Conservation (phyloP, 768 basidiomycete species). For the Podaxis mareebaensis region DNA sequence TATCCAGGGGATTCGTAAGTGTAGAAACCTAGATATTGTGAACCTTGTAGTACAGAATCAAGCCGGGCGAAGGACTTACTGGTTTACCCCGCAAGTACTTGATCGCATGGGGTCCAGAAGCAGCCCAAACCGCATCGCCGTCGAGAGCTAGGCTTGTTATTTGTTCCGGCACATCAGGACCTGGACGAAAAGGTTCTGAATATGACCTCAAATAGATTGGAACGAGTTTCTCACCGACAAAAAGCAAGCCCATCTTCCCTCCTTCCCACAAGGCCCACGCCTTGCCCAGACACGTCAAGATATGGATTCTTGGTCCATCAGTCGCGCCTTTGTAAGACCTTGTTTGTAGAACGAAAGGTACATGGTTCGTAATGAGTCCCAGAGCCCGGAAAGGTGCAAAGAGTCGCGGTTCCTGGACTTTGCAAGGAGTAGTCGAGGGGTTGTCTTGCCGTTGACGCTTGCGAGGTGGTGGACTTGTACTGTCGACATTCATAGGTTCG, state of each 20-base stretch:
- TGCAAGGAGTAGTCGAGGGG: conserved; percentile 19
- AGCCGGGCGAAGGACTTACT: conserved; percentile 36
- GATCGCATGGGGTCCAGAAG: conserved; percentile 65
- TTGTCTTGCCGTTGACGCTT: conserved; percentile 48
- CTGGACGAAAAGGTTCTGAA: conserved; percentile 39
- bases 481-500: conserved; percentile 11
- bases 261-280: conserved; percentile 98
- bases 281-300: conserved; percentile 84
- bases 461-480: conserved; percentile 42
- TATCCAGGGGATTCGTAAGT: conserved; percentile 64
- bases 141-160: conserved; percentile 82
- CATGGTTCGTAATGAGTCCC: conserved; percentile 89
- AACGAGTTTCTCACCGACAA: conserved; percentile 74
- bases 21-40: conserved; percentile 47
- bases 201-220: background rate
- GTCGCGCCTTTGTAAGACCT: conserved; percentile 83
- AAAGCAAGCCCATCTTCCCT: conserved; percentile 86
- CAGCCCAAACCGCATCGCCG: conserved; percentile 83
- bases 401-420: conserved; percentile 46
- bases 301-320: conserved; percentile 78
- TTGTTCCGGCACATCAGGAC: conserved; percentile 74
- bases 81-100: conserved; percentile 91
- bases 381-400: conserved; percentile 96
- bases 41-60: background rate
- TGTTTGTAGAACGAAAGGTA: conserved; percentile 87